phyloP scores from a whole-genome alignment of 495 filamentous ascomycete species.

The Astrothelium macrocarpum region DNA sequence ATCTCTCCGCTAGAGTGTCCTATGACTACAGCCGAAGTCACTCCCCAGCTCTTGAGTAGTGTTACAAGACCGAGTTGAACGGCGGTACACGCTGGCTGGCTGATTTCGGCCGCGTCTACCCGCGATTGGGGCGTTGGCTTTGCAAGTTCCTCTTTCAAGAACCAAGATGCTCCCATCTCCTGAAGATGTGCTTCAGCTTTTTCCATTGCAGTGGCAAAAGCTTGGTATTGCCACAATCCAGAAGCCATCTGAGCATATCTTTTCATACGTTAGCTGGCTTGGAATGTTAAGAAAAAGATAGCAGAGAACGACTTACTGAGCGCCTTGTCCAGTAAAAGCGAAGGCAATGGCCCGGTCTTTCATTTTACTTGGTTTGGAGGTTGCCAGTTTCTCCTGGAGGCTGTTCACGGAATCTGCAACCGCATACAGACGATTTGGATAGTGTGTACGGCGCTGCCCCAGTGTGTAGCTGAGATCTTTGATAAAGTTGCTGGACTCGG shows the following conservation, averaged over 20 bases:
- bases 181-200: background rate
- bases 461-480: conserved; percentile 1
- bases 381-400: background rate
- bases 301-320: conserved; percentile 37
- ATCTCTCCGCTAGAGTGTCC: conserved; percentile 59
- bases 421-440: background rate
- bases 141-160: conserved; percentile 15
- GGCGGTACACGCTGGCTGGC: conserved; percentile 22
- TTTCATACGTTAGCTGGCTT: background rate
- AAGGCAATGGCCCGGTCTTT: background rate
- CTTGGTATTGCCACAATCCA: background rate
- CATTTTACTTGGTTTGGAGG: conserved; percentile 1
- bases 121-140: conserved; percentile 16
- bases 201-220: background rate
- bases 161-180: conserved; percentile 6
- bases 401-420: background rate
- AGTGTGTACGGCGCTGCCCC: background rate
- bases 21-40: conserved; percentile 34
- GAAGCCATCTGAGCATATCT: background rate
- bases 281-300: background rate
- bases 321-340: conserved; percentile 41
- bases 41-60: conserved; percentile 24
- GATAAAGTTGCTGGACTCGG: background rate
- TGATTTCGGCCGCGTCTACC: conserved; percentile 12
- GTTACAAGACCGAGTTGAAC: conserved; percentile 20